Percentiles rank a stretch among this genome's conserved stretches.
These are phyloP conservation scores for Oldenlandia corymbosa DNA, from an alignment of 257 asterid species.

Conservation along the genomic window DNA sequence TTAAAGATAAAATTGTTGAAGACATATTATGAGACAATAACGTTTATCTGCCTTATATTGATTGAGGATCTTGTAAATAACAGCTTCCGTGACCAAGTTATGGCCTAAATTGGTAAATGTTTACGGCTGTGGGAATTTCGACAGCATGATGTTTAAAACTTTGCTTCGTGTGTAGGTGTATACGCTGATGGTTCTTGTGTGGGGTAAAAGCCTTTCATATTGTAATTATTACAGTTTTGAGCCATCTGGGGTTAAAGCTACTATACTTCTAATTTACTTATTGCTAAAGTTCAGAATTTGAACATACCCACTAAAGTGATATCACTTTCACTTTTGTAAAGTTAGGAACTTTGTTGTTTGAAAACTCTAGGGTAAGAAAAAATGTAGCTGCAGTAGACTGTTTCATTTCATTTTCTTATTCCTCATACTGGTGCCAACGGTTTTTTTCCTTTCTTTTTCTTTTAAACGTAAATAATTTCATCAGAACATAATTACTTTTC, in stretches of 20 bases:
- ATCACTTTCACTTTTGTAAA: conserved; percentile 11
- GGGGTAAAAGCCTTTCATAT: neutral
- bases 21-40: neutral
- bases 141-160: neutral
- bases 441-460: neutral
- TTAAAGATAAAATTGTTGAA: neutral
- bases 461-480: too few species aligned
- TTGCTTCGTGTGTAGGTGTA: neutral
- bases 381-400: neutral
- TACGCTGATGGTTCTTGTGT: neutral
- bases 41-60: neutral
- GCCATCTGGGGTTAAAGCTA: neutral
- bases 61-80: too few species aligned
- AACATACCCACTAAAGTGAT: conserved; percentile 1
- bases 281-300: neutral
- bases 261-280: conserved; percentile 7
- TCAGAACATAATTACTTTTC: too few species aligned
- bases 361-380: neutral
- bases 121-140: neutral
- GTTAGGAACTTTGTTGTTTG: neutral
- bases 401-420: neutral
- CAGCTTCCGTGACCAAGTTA: too few species aligned
- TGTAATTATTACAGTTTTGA: neutral
- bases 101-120: too few species aligned
- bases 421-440: neutral